Base-by-base conservation (phyloP, 2,329 filamentous ascomycete species). In the Hymenoscyphus scutula region DNA sequence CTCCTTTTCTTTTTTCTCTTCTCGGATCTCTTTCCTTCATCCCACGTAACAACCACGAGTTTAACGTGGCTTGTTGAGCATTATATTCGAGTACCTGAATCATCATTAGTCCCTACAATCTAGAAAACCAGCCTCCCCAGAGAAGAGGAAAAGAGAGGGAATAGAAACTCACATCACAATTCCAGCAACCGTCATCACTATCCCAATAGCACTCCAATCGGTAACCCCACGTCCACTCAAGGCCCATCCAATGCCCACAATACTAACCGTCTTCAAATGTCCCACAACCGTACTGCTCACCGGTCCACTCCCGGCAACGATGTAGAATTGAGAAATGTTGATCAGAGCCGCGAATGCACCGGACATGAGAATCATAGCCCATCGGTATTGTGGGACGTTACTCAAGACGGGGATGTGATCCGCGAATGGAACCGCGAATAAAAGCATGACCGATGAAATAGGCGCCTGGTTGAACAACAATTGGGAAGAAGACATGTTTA, bases 391-490 rank as follows among this genome's bases (percentile, higher is more conserved):
- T 2, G 71, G 68, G 1, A 77, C 74, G 8, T 72, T 69, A 8
- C 61, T 64, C 59, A 77, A 76, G 61, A 77, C 65, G 65, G 27
- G 70, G 56, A 70, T 67, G 48, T 71, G 74, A 68, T 79, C 77
- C 65, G 78, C 75, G 60, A 78, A 75, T 0, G 77, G 77, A 5
- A 78, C 74, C 37, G 77, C 77, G 41, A 77, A 76, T 37, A 78
- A 71, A 19, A 79, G 73, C 61, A 79, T 74, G 59, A 77, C 71
- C 23, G 76, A 75, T 10, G 76, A 76, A 61, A 79, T 77, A 27
- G 77, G 77, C 3, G 77, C 77, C 63, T 79, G 77, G 70, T 79
- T 79, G 55, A 78, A 72, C 7, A 79, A 72, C 6, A 79, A 74
- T 64, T 79, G 77, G 2, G 76, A 75, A 59, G 77, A 78, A 53